Percentiles rank a stretch among this genome's conserved stretches.
Conservation (phyloP, 2,329 filamentous ascomycete species). For the Acephala macrosclerotiorum region DNA sequence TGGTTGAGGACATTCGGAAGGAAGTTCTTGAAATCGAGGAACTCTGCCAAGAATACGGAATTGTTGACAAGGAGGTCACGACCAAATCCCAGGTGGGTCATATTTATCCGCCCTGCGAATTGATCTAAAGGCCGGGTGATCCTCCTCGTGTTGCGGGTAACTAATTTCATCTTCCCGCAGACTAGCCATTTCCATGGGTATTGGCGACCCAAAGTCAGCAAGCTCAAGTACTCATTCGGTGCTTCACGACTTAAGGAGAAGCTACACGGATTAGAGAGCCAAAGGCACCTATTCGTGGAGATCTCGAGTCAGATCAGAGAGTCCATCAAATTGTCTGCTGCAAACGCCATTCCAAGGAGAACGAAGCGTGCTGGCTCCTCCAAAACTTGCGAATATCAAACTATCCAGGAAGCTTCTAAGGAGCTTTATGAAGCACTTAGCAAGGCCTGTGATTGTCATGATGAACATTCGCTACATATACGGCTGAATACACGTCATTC, state of each 20-base stretch:
- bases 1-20: not conserved
- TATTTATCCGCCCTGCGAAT: not conserved
- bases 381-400: not conserved
- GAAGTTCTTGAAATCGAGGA: not conserved
- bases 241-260: not conserved
- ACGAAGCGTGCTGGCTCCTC: not conserved
- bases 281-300: not conserved
- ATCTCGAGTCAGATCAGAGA: constrained; percentile 4
- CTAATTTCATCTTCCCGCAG: not conserved
- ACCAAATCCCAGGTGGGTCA: constrained; percentile 1
- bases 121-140: not conserved
- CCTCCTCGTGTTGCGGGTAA: not conserved
- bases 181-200: not conserved
- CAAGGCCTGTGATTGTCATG: not conserved
- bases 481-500: not conserved
- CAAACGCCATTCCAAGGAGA: not conserved
- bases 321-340: not conserved
- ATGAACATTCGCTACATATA: not conserved
- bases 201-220: not conserved
- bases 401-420: constrained; percentile 8
- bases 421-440: constrained; percentile 3
- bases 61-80: constrained; percentile 1
- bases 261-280: not conserved
- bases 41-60: not conserved
- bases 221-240: constrained; percentile 1